These are phyloP conservation scores for Crucibulum parvulum DNA, from an alignment of 1,284 basidiomycete species.

Conservation along the genomic window DNA sequence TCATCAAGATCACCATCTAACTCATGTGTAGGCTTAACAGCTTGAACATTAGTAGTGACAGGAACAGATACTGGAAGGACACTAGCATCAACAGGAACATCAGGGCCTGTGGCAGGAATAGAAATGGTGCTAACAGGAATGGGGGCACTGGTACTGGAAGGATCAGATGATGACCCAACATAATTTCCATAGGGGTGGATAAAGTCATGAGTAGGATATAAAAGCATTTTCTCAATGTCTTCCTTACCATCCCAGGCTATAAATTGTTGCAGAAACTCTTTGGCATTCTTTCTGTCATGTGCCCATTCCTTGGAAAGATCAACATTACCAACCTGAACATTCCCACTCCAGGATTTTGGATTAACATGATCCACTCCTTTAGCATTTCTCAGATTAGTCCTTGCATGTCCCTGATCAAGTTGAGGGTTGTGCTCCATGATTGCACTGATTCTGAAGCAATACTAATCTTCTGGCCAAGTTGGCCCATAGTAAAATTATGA, in stretches of 20 bases:
- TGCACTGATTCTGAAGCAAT: slow-evolving; percentile 20
- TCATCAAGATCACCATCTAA: too few relatives aligned
- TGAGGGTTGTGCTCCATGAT: slow-evolving; percentile 17
- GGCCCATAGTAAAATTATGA: slow-evolving; percentile 34
- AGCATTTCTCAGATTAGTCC: slow-evolving; percentile 10
- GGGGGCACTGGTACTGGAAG: too few relatives aligned
- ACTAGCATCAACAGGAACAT: too few relatives aligned
- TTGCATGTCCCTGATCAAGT: slow-evolving; percentile 20
- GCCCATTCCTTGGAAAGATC: slow-evolving; percentile 10
- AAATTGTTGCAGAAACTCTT: neutral
- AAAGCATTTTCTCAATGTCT: neutral
- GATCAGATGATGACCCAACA: slow-evolving; percentile 8
- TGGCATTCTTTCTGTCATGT: neutral
- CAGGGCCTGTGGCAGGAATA: too few relatives aligned
- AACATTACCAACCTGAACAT: slow-evolving; percentile 19
- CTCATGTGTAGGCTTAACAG: too few relatives aligned
- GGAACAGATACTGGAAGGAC: too few relatives aligned
- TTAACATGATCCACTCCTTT: slow-evolving; percentile 28
- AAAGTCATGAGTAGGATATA: neutral
- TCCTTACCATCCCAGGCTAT: neutral
- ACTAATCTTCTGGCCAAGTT: slow-evolving; percentile 33
- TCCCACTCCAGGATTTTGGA: slow-evolving; percentile 24
- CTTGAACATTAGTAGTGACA: too few relatives aligned
- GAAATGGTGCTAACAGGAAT: too few relatives aligned
- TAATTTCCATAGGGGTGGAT: slow-evolving; percentile 17